Conservation (phyloP, 2,329 filamentous ascomycete species). For the Shiraia sp. region DNA sequence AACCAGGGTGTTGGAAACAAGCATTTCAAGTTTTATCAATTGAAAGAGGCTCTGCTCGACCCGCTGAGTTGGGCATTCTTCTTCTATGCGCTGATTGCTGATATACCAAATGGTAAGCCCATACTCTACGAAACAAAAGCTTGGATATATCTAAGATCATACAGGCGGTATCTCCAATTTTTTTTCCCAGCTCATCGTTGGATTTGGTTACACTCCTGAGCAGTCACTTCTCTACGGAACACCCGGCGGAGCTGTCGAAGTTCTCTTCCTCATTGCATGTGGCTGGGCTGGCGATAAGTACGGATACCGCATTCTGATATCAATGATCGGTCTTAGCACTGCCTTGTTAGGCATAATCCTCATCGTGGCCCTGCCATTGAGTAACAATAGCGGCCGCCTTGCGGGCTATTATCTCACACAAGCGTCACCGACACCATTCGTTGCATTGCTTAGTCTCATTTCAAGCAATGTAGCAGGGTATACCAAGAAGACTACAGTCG, state of each 20-base stretch:
- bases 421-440: constrained; percentile 64
- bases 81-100: constrained; percentile 59
- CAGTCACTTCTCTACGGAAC: constrained; percentile 67
- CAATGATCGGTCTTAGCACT: constrained; percentile 55
- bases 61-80: constrained; percentile 65
- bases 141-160: constrained; percentile 4
- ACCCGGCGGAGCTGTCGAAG: constrained; percentile 67
- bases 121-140: not conserved
- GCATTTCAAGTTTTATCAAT: constrained; percentile 69
- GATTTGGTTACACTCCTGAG: constrained; percentile 67
- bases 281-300: constrained; percentile 61
- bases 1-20: constrained; percentile 75
- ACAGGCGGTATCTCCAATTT: constrained; percentile 61
- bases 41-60: constrained; percentile 61
- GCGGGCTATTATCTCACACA: constrained; percentile 69
- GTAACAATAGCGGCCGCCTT: constrained; percentile 62
- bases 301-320: constrained; percentile 61
- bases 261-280: constrained; percentile 60
- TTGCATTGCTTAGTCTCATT: constrained; percentile 66
- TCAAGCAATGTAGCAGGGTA: constrained; percentile 64
- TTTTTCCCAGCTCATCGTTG: constrained; percentile 63
- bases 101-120: constrained; percentile 59
- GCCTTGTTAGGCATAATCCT: constrained; percentile 65
- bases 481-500: constrained; percentile 64
- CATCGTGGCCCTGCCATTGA: constrained; percentile 64